Base-by-base conservation (phyloP, 352 stramenopile species). In the Globisporangium polare region DNA sequence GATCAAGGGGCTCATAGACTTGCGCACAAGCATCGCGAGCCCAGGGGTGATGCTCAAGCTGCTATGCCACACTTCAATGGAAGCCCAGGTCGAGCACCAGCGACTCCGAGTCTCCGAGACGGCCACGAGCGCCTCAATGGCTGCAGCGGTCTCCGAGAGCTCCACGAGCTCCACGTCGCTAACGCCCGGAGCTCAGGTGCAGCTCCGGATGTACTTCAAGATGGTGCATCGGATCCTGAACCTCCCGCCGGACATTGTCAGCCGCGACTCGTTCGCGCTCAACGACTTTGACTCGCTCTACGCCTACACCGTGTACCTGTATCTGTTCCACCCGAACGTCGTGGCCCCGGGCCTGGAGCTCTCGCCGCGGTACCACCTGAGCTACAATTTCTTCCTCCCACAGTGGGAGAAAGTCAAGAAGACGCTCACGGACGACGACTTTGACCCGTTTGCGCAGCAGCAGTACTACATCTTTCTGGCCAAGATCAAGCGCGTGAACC, bases 201-300 rank as follows among this genome's bases (percentile, higher is more conserved):
- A 94, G 52, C 67, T 90, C 10, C 73, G 83, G n/a, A 70, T 77
- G 8, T 94, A 91, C 63, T 90, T 92, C 46, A 86, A 86, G 56
- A 75, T 92, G 24, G 72, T 73, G 1, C 67, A 71, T n/a, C 67
- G 66, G 0, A 63, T 82, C 31, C 57, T 90, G 9, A 73, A 79
- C 45, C 67, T 94, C 1, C 76, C 80, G 7, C 72, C 82, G 0
- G 82, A 91, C 43, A 73, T 94, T 27, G 74, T 90, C 27, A 86
- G 65, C 26, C 74, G 75, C 8, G 82, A 92, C 35, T 75, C 79
- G 37, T 89, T 94, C 39, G 72, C 88, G 20, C 61, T 86, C 7
- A 87, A 83, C 62, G 78, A 94, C 56, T 92, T 90, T 52, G 80
- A 90, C 39, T 86, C 80, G 33, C 70, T 90, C 2, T 92, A 91